Percentiles rank a stretch among this genome's conserved stretches.
These are phyloP conservation scores for Astrothelium subdiscretum DNA, from an alignment of 495 filamentous ascomycete genomes.

Conservation along the genomic window DNA sequence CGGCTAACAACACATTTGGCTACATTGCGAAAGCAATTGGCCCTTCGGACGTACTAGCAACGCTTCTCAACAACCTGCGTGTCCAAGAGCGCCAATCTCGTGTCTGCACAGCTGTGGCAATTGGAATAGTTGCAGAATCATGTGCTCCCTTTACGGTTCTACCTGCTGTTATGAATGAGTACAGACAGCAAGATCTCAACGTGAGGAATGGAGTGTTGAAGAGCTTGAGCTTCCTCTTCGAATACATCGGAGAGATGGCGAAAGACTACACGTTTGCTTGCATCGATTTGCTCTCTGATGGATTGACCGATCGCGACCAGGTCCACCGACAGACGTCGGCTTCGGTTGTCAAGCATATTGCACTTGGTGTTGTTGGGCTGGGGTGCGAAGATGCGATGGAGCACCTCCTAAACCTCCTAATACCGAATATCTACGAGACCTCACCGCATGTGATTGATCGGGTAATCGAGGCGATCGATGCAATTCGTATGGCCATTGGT, in stretches of 20 bases:
- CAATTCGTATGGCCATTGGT: constrained; percentile 87
- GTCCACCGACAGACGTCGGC: constrained; percentile 97
- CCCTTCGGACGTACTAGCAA: constrained; percentile 92
- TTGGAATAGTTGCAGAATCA: constrained; percentile 99
- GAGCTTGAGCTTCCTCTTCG: constrained; percentile 91
- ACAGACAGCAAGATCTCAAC: constrained; percentile 95
- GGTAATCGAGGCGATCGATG: constrained; percentile 92
- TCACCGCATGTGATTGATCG: constrained; percentile 97
- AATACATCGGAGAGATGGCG: constrained; percentile 99
- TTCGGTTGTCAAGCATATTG: constrained; percentile 92
- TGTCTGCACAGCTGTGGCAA: constrained; percentile 96
- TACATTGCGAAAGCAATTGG: constrained; percentile 99
- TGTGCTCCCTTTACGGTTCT: constrained; percentile 97
- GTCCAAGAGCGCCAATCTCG: constrained; percentile 96
- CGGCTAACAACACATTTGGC: constrained; percentile 99
- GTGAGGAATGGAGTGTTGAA: constrained; percentile 98
- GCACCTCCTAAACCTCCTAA: constrained; percentile 89
- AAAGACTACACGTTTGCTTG: constrained; percentile 99
- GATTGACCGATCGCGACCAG: constrained; percentile 94
- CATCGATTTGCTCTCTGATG: constrained; percentile 93
- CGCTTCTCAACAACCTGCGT: constrained; percentile 88
- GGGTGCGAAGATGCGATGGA: constrained; percentile 99
- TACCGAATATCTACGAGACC: constrained; percentile 97
- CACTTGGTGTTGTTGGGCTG: constrained; percentile 86
- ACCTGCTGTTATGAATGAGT: constrained; percentile 99